phyloP scores from a whole-genome alignment of 805 yeast species.

The Candida incommunis region DNA sequence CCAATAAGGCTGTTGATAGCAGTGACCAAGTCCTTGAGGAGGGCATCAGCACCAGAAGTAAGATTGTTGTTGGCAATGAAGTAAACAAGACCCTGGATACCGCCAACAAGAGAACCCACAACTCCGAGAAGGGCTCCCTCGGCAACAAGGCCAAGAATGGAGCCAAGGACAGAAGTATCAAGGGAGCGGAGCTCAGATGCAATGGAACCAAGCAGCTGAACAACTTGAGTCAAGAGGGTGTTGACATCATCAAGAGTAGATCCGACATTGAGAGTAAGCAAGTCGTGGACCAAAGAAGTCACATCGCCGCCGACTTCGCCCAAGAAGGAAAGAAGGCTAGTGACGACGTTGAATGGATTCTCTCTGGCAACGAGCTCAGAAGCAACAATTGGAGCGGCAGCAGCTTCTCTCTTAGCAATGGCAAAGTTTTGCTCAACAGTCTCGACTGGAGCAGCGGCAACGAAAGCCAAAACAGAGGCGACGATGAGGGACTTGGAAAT shows the following conservation, averaged over 20 bases:
- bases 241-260: not conserved
- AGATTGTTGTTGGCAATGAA: not conserved
- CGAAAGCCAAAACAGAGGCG: not conserved
- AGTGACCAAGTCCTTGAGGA: not conserved
- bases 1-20: not conserved
- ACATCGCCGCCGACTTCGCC: not conserved
- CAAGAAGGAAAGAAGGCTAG: not conserved
- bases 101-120: not conserved
- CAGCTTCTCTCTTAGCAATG: not conserved
- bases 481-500: not conserved
- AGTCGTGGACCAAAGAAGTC: not conserved
- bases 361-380: too few relatives aligned
- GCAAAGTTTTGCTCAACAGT: not conserved
- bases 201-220: not conserved
- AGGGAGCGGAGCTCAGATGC: not conserved
- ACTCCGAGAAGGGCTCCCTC: not conserved
- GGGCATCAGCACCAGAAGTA: too few relatives aligned
- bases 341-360: not conserved
- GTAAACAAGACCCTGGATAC: not conserved
- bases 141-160: not conserved
- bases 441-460: slow-evolving; percentile 1
- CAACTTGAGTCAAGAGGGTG: not conserved
- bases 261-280: not conserved
- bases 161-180: not conserved
- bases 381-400: not conserved